A percentile compares a stretch with the other conserved stretches of the same genome.
These are phyloP conservation scores for Trichoderma gamsii DNA, from an alignment of 495 filamentous ascomycete species.

Conservation along the genomic window DNA sequence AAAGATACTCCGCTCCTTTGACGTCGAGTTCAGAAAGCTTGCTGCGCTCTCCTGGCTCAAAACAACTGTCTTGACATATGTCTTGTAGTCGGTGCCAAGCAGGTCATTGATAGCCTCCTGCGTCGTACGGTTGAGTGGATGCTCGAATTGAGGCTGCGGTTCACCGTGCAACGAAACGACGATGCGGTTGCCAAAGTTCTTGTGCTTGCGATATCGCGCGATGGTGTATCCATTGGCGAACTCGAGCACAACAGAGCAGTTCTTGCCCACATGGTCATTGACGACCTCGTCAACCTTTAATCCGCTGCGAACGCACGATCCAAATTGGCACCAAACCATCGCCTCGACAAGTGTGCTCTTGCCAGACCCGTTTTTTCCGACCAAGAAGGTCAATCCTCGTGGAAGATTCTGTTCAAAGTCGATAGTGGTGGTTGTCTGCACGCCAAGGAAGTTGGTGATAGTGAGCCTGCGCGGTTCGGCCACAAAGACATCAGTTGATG, in stretches of 20 bases:
- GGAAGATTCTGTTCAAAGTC: slow-evolving; percentile 25
- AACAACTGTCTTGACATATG: slow-evolving; percentile 28
- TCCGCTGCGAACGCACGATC: slow-evolving; percentile 26
- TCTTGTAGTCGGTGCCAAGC: slow-evolving; percentile 29
- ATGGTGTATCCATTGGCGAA: slow-evolving; percentile 31
- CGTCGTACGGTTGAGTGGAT: slow-evolving; percentile 12
- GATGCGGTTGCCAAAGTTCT: slow-evolving; percentile 20
- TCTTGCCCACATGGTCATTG: slow-evolving; percentile 27
- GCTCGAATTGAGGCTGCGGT: slow-evolving; percentile 26
- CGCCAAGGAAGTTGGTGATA: slow-evolving; percentile 32
- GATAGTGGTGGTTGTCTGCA: slow-evolving; percentile 27
- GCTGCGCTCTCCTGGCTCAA: slow-evolving; percentile 29
- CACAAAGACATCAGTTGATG: slow-evolving; percentile 23
- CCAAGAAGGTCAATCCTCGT: slow-evolving; percentile 25
- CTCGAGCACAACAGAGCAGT: slow-evolving; percentile 25
- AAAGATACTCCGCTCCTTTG: slow-evolving; percentile 23
- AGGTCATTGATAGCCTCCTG: slow-evolving; percentile 29
- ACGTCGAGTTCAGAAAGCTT: slow-evolving; percentile 28
- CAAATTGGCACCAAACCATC: slow-evolving; percentile 34
- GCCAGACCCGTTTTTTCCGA: slow-evolving; percentile 18
- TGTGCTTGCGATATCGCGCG: slow-evolving; percentile 26
- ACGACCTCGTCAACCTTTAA: slow-evolving; percentile 27
- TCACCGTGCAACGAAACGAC: slow-evolving; percentile 24
- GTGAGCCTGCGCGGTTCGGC: slow-evolving; percentile 26
- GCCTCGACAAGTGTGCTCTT: slow-evolving; percentile 32